phyloP scores from a whole-genome alignment of 306 rosid species.

The Clitoria ternatea region DNA sequence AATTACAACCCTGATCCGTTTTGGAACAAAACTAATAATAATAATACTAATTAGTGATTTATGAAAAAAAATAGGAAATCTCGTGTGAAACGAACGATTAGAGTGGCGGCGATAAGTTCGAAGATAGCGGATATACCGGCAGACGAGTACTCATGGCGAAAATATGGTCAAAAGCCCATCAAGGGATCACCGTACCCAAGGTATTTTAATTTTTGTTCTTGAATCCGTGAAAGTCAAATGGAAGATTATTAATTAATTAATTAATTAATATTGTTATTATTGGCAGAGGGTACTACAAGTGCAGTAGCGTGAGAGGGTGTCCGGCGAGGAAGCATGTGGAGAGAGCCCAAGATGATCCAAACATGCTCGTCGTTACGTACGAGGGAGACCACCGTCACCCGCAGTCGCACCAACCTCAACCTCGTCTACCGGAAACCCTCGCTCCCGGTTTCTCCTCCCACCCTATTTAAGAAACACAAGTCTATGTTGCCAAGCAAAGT shows the following conservation, averaged over 20 bases:
- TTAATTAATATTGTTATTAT: not conserved
- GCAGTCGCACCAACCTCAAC: no score
- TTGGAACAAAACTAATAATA: no score
- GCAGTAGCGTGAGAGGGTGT: conserved; percentile 73
- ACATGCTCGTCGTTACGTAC: conserved; percentile 31
- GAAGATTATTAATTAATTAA: no score
- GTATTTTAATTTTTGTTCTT: conserved; percentile 28
- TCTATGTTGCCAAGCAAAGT: no score
- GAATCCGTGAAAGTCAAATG: conserved; percentile 28
- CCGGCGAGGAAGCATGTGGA: conserved; percentile 90
- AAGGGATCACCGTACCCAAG: conserved; percentile 84
- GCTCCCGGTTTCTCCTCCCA: not conserved
- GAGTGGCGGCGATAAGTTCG: conserved; percentile 69
- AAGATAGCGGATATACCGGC: conserved; percentile 72
- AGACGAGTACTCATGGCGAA: conserved; percentile 77
- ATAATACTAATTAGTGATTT: no score
- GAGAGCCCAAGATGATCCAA: conserved; percentile 48
- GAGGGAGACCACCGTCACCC: conserved; percentile 36
- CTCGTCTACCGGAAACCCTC: not conserved
- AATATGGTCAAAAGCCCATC: conserved; percentile 87
- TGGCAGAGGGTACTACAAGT: conserved; percentile 72
- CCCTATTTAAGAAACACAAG: not conserved
- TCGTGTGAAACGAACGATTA: conserved; percentile 41
- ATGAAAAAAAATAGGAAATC: conserved; percentile 61
- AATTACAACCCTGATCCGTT: no score